phyloP scores from a whole-genome alignment of 805 yeast species.

The Ogataea haglerorum region DNA sequence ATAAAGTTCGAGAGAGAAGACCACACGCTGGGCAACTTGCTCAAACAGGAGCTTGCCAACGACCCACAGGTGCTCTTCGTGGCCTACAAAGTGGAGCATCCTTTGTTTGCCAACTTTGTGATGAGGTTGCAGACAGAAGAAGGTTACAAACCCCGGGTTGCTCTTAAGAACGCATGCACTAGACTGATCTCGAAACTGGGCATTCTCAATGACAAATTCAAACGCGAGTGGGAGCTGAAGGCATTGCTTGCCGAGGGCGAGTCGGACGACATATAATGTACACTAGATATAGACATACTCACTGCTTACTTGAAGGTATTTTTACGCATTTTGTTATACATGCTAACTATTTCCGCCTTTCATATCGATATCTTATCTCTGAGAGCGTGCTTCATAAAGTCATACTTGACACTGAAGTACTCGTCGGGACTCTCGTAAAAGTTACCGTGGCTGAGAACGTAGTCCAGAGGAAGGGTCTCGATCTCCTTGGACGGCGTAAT shows the following conservation, averaged over 20 bases:
- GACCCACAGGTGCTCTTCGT: slow-evolving; percentile 92
- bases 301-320: slow-evolving; percentile 1
- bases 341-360: slow-evolving; percentile 5
- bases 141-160: slow-evolving; percentile 87
- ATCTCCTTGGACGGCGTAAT: slow-evolving; percentile 74
- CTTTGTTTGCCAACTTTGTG: slow-evolving; percentile 90
- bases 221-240: slow-evolving; percentile 90
- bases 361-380: slow-evolving; percentile 34
- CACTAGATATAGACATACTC: slow-evolving; percentile 3
- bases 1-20: slow-evolving; percentile 95
- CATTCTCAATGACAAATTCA: slow-evolving; percentile 70
- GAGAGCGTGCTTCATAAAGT: slow-evolving; percentile 65
- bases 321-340: slow-evolving; percentile 4
- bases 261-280: slow-evolving; percentile 33
- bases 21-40: slow-evolving; percentile 89
- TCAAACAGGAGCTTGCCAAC: slow-evolving; percentile 79
- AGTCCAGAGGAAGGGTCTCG: slow-evolving; percentile 57
- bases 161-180: slow-evolving; percentile 86
- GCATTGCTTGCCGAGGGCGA: slow-evolving; percentile 59
- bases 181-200: slow-evolving; percentile 77
- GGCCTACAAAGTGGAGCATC: slow-evolving; percentile 97
- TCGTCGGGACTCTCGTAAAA: slow-evolving; percentile 41
- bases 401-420: slow-evolving; percentile 46
- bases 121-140: slow-evolving; percentile 96
- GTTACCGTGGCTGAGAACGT: slow-evolving; percentile 44